Evolutionary conservation across 345 rosid species (phyloP).

Genomic region (Firmiana major): DNA sequence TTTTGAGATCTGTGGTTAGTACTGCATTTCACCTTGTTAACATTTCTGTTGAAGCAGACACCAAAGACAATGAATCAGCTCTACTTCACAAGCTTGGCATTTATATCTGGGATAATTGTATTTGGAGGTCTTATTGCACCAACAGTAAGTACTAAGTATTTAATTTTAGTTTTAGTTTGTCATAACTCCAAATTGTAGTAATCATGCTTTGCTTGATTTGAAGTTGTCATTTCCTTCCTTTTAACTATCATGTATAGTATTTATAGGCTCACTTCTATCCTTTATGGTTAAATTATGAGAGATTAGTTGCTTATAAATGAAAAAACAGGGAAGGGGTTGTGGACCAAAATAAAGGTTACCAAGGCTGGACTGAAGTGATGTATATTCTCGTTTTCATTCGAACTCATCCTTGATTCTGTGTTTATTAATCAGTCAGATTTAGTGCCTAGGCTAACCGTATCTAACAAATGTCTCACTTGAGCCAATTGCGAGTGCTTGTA

Average conservation of each 20-base stretch:
- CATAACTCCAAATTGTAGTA: neutral
- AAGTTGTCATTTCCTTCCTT: neutral
- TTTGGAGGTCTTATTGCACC: conserved; percentile 97
- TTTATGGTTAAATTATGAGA: neutral
- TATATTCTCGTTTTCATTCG: neutral
- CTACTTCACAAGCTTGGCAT: conserved; percentile 63
- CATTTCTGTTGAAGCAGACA: conserved; percentile 44
- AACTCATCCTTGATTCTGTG: neutral
- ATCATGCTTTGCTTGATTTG: neutral
- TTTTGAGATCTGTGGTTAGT: neutral
- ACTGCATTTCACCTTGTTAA: neutral
- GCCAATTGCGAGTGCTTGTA: too few relatives aligned
- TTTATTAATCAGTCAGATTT: neutral
- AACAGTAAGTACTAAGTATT: conserved; percentile 43
- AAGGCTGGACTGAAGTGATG: neutral
- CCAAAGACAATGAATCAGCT: conserved; percentile 82
- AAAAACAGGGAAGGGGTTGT: neutral
- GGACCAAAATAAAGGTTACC: neutral
- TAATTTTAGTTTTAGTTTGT: neutral
- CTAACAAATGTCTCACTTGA: too few relatives aligned
- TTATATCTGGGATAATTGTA: conserved; percentile 67
- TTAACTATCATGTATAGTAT: neutral
- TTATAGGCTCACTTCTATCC: neutral
- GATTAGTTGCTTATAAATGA: neutral
- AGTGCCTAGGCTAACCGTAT: neutral